Conservation (phyloP, 257 asterid species). For the Ophiorrhiza pumila region DNA sequence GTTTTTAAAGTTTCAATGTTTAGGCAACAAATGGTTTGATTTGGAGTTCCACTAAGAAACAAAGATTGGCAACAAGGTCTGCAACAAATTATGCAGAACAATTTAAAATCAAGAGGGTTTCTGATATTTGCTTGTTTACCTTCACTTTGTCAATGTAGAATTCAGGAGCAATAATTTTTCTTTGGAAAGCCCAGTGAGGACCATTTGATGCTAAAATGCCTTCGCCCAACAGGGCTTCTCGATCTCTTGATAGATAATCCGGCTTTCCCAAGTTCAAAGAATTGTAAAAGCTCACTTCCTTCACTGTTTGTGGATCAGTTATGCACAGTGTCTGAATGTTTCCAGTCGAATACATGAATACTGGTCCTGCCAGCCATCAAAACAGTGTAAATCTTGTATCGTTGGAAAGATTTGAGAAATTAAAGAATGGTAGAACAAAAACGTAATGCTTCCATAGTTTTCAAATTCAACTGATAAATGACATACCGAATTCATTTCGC, state of each 20-base stretch:
- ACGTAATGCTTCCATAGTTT: not conserved
- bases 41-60: too few relatives aligned
- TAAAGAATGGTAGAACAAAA: too few relatives aligned
- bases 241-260: slow-evolving; percentile 53
- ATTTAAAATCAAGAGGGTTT: not conserved
- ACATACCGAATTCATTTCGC: slow-evolving; percentile 52
- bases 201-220: slow-evolving; percentile 74
- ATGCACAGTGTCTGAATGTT: slow-evolving; percentile 48
- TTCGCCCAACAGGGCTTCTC: slow-evolving; percentile 62
- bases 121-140: slow-evolving; percentile 29
- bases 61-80: too few relatives aligned
- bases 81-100: not conserved
- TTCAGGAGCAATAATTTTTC: slow-evolving; percentile 67
- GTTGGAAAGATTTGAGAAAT: not conserved
- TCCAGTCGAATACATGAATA: slow-evolving; percentile 57
- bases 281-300: slow-evolving; percentile 46
- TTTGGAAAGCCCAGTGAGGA: slow-evolving; percentile 61
- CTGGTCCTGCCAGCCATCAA: slow-evolving; percentile 52
- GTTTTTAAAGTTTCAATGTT: too few relatives aligned
- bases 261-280: slow-evolving; percentile 65
- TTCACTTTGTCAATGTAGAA: slow-evolving; percentile 61
- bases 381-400: slow-evolving; percentile 5
- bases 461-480: not conserved
- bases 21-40: not conserved
- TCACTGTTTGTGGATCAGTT: slow-evolving; percentile 48